Base-by-base conservation (phyloP, 2,329 filamentous ascomycete genomes). In the Bertia moriformis region DNA sequence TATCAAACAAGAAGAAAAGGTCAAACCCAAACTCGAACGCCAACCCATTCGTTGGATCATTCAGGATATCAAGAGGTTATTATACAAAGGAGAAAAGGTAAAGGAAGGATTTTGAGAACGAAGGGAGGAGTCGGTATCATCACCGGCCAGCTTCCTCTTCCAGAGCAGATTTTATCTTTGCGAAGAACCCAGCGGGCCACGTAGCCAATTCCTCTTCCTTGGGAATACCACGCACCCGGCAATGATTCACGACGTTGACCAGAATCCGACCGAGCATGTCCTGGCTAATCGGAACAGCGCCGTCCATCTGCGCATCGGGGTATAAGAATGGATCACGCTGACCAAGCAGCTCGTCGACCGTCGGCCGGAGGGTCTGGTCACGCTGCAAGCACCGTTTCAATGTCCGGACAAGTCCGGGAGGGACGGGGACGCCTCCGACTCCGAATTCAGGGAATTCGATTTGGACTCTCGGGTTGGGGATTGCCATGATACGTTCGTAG, bases 251-350 rank as follows among this genome's bases (percentile, higher is more conserved):
- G 14, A 79, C 71, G 37, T 71, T 69, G 39, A 63, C 61, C 44
- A 79, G 64, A 20, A 79, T 72, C 44, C 73, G 65, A 2, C 62
- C 66, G 3, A 79, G 58, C 49, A 78, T 59, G n/a, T 75, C 71
- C 49, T 76, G 65, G 12, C 55, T 71, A 44, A 68, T 70, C 42
- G 54, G 64, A 39, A 66, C 68, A 41, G 54, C 59, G 27, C 62
- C 62, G 18, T 60, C 54, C 10, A 59, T 51, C 35, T 58, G 55
- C 3, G 57, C 54, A 38, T 77, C 73, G 0, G 75, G 74, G 44
- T 73, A 68, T 40, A 78, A 50, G 46, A 73, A 79, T 2, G 64
- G 59, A 46, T 79, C 72, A 4, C 57, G 50, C n/a, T 67, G 62
- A 38, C 61, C 56, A 5, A 80, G 60, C 27, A 80, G 58, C 42